Evolutionary conservation across 352 stramenopile genomes (phyloP).

Genomic region (Phytopythium litorale): DNA sequence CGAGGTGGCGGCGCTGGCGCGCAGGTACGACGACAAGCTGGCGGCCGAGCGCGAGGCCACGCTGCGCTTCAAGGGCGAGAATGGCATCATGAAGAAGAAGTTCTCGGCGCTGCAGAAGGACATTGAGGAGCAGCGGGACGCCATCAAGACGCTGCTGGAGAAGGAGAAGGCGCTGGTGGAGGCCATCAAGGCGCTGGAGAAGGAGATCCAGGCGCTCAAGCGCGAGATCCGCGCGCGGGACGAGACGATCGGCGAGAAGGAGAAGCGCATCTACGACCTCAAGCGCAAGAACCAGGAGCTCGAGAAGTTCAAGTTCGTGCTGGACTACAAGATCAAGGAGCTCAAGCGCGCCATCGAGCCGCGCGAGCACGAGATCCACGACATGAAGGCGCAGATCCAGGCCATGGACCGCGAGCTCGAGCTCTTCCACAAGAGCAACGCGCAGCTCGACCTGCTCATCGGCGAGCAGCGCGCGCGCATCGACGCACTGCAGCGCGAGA

Average conservation of each 20-base stretch:
- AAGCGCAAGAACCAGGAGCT: slow-evolving; percentile 97
- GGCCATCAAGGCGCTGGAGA: slow-evolving; percentile 83
- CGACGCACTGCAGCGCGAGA: slow-evolving; percentile 84
- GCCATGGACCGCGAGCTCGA: slow-evolving; percentile 95
- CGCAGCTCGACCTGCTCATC: slow-evolving; percentile 92
- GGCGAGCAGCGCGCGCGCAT: slow-evolving; percentile 86
- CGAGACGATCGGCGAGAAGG: slow-evolving; percentile 94
- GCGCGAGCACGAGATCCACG: slow-evolving; percentile 91
- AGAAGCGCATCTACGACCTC: slow-evolving; percentile 93
- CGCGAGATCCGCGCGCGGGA: slow-evolving; percentile 93
- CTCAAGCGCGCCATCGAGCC: slow-evolving; percentile 93
- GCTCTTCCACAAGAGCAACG: slow-evolving; percentile 94
- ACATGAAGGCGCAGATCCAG: slow-evolving; percentile 94
- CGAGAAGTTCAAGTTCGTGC: slow-evolving; percentile 96
- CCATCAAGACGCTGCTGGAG: slow-evolving; percentile 86
- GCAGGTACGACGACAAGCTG: slow-evolving; percentile 86
- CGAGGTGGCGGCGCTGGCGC: slow-evolving; percentile 86
- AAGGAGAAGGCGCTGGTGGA: slow-evolving; percentile 88
- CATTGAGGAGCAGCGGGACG: slow-evolving; percentile 89
- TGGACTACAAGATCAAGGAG: slow-evolving; percentile 97
- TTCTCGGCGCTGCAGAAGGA: slow-evolving; percentile 89
- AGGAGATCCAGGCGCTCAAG: slow-evolving; percentile 92
- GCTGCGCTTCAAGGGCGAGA: slow-evolving; percentile 90
- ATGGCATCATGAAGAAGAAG: slow-evolving; percentile 94
- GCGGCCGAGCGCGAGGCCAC: slow-evolving; percentile 83